phyloP scores from a whole-genome alignment of 78 protist species.

The Speleostelium caveatum region DNA sequence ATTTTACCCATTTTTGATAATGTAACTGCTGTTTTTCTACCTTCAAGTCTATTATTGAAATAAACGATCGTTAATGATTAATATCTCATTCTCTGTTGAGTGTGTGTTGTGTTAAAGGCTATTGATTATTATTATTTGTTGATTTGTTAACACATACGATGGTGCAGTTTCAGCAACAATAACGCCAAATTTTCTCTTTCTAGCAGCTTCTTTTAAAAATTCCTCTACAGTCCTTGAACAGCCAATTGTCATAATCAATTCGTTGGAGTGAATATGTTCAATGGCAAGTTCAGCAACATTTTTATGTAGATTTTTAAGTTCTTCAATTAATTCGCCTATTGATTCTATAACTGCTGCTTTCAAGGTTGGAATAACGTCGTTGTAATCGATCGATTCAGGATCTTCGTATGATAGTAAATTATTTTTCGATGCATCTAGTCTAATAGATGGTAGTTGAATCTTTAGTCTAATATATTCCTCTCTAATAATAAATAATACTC shows the following conservation, averaged over 20 bases:
- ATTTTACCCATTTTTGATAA: slow-evolving; percentile 70
- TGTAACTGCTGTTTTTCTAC: slow-evolving; percentile 81
- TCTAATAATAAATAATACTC: slow-evolving; percentile 75
- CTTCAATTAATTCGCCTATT: slow-evolving; percentile 56
- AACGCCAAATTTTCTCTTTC: slow-evolving; percentile 79
- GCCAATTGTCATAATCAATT: slow-evolving; percentile 84
- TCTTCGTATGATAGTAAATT: slow-evolving; percentile 41
- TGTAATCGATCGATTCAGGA: slow-evolving; percentile 20
- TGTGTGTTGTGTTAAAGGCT: too few relatives aligned
- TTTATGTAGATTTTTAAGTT: slow-evolving; percentile 48
- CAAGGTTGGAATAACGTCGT: slow-evolving; percentile 19
- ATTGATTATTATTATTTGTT: background rate
- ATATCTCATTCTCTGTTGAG: too few relatives aligned
- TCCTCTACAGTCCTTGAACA: slow-evolving; percentile 80
- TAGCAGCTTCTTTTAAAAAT: slow-evolving; percentile 77
- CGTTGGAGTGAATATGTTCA: slow-evolving; percentile 85
- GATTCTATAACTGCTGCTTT: slow-evolving; percentile 39
- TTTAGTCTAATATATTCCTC: slow-evolving; percentile 67
- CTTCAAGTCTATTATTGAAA: slow-evolving; percentile 39
- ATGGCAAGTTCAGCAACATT: slow-evolving; percentile 65
- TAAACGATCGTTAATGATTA: background rate
- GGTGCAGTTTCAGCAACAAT: slow-evolving; percentile 85
- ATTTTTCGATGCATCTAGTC: background rate
- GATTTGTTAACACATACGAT: slow-evolving; percentile 34
- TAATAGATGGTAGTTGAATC: slow-evolving; percentile 10